These are phyloP conservation scores for Deinandra increscens DNA, from an alignment of 129 eudicot species.

Conservation along the genomic window DNA sequence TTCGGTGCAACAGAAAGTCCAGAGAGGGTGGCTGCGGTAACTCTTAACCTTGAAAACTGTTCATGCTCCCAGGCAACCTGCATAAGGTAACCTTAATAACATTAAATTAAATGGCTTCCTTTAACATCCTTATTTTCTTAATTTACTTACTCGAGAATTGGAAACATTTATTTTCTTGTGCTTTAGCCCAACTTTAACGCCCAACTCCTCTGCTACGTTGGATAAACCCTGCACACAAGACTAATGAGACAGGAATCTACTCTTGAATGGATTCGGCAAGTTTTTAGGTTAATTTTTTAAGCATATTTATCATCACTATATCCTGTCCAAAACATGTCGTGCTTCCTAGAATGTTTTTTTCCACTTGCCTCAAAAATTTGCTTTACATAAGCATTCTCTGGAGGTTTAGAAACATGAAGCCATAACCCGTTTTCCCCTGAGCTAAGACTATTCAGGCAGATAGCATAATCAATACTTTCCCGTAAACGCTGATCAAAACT, in stretches of 20 bases:
- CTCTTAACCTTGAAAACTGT: conserved; percentile 92
- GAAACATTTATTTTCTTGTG: conserved; percentile 98
- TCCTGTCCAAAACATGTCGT: background rate
- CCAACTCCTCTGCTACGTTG: conserved; percentile 73
- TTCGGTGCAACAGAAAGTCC: conserved; percentile 75
- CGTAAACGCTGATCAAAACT: conserved; percentile 90
- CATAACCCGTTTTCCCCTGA: conserved; percentile 60
- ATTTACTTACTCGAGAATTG: conserved; percentile 75
- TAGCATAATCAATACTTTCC: conserved; percentile 94
- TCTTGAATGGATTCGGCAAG: background rate
- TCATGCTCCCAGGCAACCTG: conserved; percentile 99
- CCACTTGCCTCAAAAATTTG: conserved; percentile 76
- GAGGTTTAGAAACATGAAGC: conserved; percentile 96
- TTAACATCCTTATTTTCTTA: background rate
- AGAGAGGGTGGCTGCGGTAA: conserved; percentile 91
- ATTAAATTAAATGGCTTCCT: conserved; percentile 18
- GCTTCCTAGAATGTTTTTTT: background rate
- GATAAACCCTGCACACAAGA: conserved; percentile 70
- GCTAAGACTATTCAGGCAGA: conserved; percentile 87
- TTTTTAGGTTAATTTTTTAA: background rate
- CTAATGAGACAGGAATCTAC: conserved; percentile 1
- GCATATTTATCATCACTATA: background rate
- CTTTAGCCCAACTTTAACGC: conserved; percentile 83
- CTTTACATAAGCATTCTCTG: conserved; percentile 86
- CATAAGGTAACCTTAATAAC: conserved; percentile 32